Evolutionary conservation across 1,284 basidiomycete genomes (phyloP), one percentile per base, ranked within the genome.

Genomic region (Puccinia polysora): DNA sequence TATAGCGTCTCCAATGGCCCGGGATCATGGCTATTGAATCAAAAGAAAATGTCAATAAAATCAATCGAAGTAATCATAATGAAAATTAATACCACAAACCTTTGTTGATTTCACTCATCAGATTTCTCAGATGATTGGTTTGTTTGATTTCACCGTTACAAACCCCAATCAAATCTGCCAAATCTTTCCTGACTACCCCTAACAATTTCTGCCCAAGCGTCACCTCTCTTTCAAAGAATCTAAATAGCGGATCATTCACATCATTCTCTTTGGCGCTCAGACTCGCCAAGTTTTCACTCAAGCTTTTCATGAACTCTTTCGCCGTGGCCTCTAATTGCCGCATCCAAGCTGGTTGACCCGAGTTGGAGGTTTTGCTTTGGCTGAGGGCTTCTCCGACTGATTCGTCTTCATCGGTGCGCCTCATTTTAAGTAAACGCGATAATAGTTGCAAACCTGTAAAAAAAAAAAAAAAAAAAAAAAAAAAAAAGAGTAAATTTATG

Each of bases 141-240:
- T 95, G 94, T 83, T 95, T 96, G 72, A 91, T 82, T 75, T 85
- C 85, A 69, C 92, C 93, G 75, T 87, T 84, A 80, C 91, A 94
- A 53, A 95, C 90, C 77, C 87, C 86, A 75, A 88, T 85, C 36
- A 96, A 86, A 75, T 91, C 88, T 14, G 82, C 81, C 28, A 97
- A 84, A 78, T 96, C 94, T 78, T 83, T 86, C 73, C 87, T 84
- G 73, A 97, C 88, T 74, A 88, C 86, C 14, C 82, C 82, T 15
- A 96, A 83, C 6, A 97, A 84, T 76, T 85, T 89, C 75, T 83
- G 83, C 5, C 90, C 92, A 64, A 91, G 88, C 36, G 81, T 82
- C n/a, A 87, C 86, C 80, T 97, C 93, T n/a, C 93, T 86, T 76
- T 85, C 84, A 82, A 94, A 96, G 76, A 95, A 84, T 53, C 93